phyloP scores from a whole-genome alignment of 1,139 yeast genomes.

The Pichia sp. region DNA sequence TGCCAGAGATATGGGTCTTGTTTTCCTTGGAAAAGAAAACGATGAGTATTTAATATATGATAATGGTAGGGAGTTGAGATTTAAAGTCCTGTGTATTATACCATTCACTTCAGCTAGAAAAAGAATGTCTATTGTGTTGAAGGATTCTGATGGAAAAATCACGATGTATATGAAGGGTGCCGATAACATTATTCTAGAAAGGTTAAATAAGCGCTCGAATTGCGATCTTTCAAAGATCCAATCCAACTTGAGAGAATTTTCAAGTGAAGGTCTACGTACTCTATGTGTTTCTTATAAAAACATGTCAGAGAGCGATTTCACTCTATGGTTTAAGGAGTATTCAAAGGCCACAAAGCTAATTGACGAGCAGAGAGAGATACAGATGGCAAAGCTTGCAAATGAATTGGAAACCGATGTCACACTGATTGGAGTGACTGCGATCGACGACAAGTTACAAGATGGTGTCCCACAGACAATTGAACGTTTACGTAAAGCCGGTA shows the following conservation, averaged over 20 bases:
- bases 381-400: slow-evolving; percentile 68
- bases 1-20: slow-evolving; percentile 48
- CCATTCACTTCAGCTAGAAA: slow-evolving; percentile 53
- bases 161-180: slow-evolving; percentile 45
- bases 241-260: slow-evolving; percentile 38
- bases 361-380: slow-evolving; percentile 60
- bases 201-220: slow-evolving; percentile 12
- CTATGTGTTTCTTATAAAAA: slow-evolving; percentile 41
- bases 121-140: slow-evolving; percentile 49
- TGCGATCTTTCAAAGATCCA: slow-evolving; percentile 18
- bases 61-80: slow-evolving; percentile 16
- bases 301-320: slow-evolving; percentile 22
- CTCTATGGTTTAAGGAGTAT: slow-evolving; percentile 35
- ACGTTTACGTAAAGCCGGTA: slow-evolving; percentile 81
- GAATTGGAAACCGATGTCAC: slow-evolving; percentile 64
- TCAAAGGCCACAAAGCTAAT: slow-evolving; percentile 39
- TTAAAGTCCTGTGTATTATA: slow-evolving; percentile 40
- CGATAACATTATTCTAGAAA: slow-evolving; percentile 39
- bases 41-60: slow-evolving; percentile 18
- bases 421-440: slow-evolving; percentile 94
- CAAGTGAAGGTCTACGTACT: slow-evolving; percentile 52
- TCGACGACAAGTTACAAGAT: slow-evolving; percentile 89
- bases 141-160: slow-evolving; percentile 32
- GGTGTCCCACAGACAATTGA: slow-evolving; percentile 95
- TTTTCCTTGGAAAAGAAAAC: slow-evolving; percentile 39